Percentiles rank a stretch among this genome's conserved stretches.
Conservation (phyloP, 805 yeast genomes). For the Starmerella khaoyaiensis region DNA sequence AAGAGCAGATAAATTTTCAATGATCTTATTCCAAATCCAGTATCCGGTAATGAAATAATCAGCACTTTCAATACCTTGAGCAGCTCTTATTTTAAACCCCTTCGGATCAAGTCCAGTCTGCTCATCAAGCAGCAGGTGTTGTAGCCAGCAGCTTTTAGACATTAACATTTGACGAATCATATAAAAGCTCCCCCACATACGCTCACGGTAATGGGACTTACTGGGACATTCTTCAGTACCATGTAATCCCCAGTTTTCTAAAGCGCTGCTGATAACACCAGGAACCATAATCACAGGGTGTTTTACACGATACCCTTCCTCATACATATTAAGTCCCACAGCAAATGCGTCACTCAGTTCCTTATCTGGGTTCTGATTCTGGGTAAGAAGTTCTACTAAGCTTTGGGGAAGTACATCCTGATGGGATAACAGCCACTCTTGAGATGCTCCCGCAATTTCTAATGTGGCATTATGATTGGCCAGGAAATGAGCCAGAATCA, state of each 20-base stretch:
- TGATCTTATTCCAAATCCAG: slow-evolving; percentile 95
- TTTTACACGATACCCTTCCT: slow-evolving; percentile 39
- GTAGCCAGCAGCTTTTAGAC: slow-evolving; percentile 88
- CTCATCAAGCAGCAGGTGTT: slow-evolving; percentile 78
- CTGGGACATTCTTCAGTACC: slow-evolving; percentile 74
- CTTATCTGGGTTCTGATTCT: slow-evolving; percentile 35
- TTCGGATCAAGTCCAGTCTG: slow-evolving; percentile 90
- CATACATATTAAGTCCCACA: slow-evolving; percentile 60
- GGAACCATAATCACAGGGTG: slow-evolving; percentile 87
- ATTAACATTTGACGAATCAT: slow-evolving; percentile 87
- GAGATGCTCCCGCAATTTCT: slow-evolving; percentile 20
- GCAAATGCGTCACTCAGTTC: slow-evolving; percentile 64
- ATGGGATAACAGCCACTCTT: slow-evolving; percentile 20
- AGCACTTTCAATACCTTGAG: slow-evolving; percentile 93
- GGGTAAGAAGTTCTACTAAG: slow-evolving; percentile 45
- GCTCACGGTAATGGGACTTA: slow-evolving; percentile 70
- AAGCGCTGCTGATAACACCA: slow-evolving; percentile 89
- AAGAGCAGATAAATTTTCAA: slow-evolving; percentile 87
- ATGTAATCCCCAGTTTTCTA: slow-evolving; percentile 81
- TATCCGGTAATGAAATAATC: slow-evolving; percentile 95
- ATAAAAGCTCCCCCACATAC: slow-evolving; percentile 94
- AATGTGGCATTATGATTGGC: slow-evolving; percentile 30
- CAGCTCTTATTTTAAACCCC: slow-evolving; percentile 66
- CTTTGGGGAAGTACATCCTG: slow-evolving; percentile 57
- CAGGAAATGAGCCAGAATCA: slow-evolving; percentile 48